Conservation (phyloP, 257 asterid species). For the Solanum okadae region DNA sequence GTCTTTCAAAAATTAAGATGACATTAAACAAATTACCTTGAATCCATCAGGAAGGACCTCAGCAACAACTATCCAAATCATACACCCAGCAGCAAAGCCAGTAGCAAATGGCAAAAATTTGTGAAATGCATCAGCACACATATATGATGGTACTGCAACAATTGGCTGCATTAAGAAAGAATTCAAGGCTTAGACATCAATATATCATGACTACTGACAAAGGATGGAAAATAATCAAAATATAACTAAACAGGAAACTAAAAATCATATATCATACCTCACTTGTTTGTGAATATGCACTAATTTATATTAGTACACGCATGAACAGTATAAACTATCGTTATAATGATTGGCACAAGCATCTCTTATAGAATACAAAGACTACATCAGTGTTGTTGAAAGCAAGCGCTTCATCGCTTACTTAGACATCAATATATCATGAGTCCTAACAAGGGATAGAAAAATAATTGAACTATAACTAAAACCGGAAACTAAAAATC, state of each 20-base stretch:
- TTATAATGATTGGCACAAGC: not conserved
- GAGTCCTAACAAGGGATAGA: not conserved
- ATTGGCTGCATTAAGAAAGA: conserved; percentile 66
- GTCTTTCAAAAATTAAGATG: not conserved
- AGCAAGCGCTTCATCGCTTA: not conserved
- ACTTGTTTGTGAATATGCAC: not conserved
- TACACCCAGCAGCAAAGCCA: conserved; percentile 99
- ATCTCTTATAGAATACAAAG: not conserved
- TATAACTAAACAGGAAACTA: not conserved
- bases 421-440: conserved; percentile 8
- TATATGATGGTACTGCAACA: conserved; percentile 94
- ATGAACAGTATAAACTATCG: not conserved
- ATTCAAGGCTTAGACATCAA: conserved; percentile 10
- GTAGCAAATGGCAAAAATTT: conserved; percentile 96
- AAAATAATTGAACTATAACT: not conserved
- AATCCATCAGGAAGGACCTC: conserved; percentile 98
- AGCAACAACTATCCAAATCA: conserved; percentile 98
- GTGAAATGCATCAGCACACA: conserved; percentile 93
- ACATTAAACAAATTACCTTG: conserved; percentile 43
- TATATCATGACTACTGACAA: not conserved
- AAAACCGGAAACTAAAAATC: not conserved
- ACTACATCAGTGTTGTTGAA: not conserved
- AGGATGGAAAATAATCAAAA: not conserved
- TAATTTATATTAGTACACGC: not conserved
- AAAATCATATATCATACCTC: not conserved